A percentile compares a stretch with the other conserved stretches of the same genome.
Evolutionary conservation across 1,139 yeast species (phyloP).

Genomic region (Diutina sp.): DNA sequence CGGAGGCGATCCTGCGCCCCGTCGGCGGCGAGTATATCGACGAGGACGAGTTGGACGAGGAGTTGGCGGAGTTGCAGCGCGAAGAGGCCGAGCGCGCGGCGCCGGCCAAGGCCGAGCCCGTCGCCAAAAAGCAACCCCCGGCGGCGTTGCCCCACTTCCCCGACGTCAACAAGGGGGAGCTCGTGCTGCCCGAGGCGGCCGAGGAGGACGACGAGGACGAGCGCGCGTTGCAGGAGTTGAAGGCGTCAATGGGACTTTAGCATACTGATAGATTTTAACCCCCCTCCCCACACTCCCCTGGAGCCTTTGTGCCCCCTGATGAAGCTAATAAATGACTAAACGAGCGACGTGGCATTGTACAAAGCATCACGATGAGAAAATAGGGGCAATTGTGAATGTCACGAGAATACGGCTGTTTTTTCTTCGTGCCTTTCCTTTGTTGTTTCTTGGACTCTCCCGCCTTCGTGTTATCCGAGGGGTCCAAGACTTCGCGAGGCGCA

Average conservation of each 20-base stretch:
- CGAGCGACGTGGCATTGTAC: not conserved
- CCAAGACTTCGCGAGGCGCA: no score
- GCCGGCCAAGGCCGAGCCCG: not conserved
- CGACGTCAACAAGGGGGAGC: slow-evolving; percentile 24
- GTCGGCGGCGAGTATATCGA: slow-evolving; percentile 62
- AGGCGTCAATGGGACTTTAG: slow-evolving; percentile 89
- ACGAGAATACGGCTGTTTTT: no score
- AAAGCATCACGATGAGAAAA: no score
- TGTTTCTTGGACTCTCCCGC: no score
- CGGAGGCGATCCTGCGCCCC: slow-evolving; percentile 92
- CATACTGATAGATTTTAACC: not conserved
- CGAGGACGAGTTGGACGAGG: slow-evolving; percentile 82
- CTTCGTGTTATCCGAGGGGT: no score
- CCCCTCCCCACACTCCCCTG: not conserved
- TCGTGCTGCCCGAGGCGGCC: slow-evolving; percentile 16
- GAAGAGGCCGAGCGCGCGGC: slow-evolving; percentile 31
- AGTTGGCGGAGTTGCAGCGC: slow-evolving; percentile 77
- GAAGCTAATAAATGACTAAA: not conserved
- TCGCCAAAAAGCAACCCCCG: not conserved
- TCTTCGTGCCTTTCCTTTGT: no score
- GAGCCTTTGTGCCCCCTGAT: not conserved
- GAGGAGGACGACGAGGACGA: slow-evolving; percentile 78
- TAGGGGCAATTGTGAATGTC: no score
- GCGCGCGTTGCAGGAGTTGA: slow-evolving; percentile 77
- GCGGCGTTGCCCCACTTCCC: slow-evolving; percentile 37